Evolutionary conservation across 1,284 basidiomycete species (phyloP).

Genomic region (Blastosporella zonata): DNA sequence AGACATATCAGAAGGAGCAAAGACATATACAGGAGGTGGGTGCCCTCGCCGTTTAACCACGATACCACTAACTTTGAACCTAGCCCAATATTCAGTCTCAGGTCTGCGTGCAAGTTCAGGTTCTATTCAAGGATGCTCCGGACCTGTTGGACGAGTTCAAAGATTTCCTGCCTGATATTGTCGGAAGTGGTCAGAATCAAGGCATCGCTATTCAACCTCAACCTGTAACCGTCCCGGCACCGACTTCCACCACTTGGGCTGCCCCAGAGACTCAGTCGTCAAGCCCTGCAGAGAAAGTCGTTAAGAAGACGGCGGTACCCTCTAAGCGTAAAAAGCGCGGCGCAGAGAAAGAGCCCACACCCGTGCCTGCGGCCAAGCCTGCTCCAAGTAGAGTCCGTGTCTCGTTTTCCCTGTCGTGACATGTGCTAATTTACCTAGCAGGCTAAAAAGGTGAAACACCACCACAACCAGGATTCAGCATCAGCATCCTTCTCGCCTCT

Average conservation of each 20-base stretch:
- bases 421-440: slow-evolving; percentile 26
- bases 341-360: slow-evolving; percentile 59
- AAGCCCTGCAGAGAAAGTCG: slow-evolving; percentile 40
- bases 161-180: slow-evolving; percentile 86
- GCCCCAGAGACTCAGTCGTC: slow-evolving; percentile 33
- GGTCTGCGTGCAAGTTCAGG: slow-evolving; percentile 91
- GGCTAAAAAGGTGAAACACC: slow-evolving; percentile 58
- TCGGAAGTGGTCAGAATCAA: slow-evolving; percentile 35
- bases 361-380: slow-evolving; percentile 47
- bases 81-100: slow-evolving; percentile 45
- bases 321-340: slow-evolving; percentile 53
- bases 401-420: slow-evolving; percentile 7
- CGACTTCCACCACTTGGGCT: slow-evolving; percentile 32
- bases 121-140: slow-evolving; percentile 89
- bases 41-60: slow-evolving; percentile 16
- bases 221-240: slow-evolving; percentile 6
- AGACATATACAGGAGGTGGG: slow-evolving; percentile 84
- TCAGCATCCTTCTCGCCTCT: slow-evolving; percentile 59
- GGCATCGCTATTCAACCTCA: slow-evolving; percentile 44
- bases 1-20: slow-evolving; percentile 97
- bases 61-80: slow-evolving; percentile 12
- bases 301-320: slow-evolving; percentile 40
- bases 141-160: slow-evolving; percentile 96
- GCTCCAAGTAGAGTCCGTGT: slow-evolving; percentile 40
- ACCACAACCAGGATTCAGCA: slow-evolving; percentile 54